phyloP scores from a whole-genome alignment of 2,329 filamentous ascomycete genomes.

The Metarhizium robertsii region DNA sequence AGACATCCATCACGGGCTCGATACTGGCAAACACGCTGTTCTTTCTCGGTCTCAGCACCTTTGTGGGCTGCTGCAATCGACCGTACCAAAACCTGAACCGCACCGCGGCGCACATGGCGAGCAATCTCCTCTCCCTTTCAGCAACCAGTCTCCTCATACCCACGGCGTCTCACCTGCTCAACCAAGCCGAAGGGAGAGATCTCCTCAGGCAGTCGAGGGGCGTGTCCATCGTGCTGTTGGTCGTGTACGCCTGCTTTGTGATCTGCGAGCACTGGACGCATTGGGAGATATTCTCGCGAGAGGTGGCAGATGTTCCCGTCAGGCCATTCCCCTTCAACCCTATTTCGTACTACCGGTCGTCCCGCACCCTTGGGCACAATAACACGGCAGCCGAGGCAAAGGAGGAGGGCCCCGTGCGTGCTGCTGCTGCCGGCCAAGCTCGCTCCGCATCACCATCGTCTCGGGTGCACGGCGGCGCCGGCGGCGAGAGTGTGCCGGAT shows the following conservation, averaged over 20 bases:
- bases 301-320: not conserved
- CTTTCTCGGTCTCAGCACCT: not conserved
- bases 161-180: not conserved
- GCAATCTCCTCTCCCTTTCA: not conserved
- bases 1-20: not conserved
- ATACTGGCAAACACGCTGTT: slow-evolving; percentile 1
- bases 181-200: not conserved
- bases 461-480: too few species aligned
- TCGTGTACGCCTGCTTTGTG: not conserved
- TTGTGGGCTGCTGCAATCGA: not conserved
- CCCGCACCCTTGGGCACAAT: not conserved
- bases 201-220: not conserved
- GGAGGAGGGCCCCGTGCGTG: too few species aligned
- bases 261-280: not conserved
- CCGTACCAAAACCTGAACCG: not conserved
- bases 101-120: not conserved
- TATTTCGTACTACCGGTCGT: not conserved
- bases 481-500: too few species aligned
- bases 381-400: not conserved
- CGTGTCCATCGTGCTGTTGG: not conserved
- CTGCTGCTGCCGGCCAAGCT: too few species aligned
- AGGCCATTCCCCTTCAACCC: not conserved
- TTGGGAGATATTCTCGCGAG: not conserved
- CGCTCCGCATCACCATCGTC: too few species aligned
- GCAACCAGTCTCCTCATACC: not conserved